These are phyloP conservation scores for Tetrahymena thermophila DNA, from an alignment of 73 alveolate species.

Conservation along the genomic window DNA sequence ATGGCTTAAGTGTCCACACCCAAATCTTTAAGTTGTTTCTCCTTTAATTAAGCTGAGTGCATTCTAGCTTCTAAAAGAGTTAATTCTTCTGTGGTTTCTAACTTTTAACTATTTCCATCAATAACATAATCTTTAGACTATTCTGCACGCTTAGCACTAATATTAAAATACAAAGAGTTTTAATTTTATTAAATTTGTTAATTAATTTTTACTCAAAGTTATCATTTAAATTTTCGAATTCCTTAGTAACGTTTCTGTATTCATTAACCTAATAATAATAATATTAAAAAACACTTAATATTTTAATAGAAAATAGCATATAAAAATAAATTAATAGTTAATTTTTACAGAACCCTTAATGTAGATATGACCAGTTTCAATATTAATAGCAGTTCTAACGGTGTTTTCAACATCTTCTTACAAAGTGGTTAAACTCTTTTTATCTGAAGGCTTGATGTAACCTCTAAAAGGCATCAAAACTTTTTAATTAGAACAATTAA, in stretches of 20 bases:
- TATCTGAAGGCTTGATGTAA: constrained; percentile 19
- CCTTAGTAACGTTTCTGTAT: not conserved
- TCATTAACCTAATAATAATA: not conserved
- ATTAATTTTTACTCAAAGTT: not conserved
- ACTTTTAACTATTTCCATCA: not conserved
- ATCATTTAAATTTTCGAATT: not conserved
- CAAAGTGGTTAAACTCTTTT: constrained; percentile 17
- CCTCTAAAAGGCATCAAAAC: constrained; percentile 20
- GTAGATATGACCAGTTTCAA: constrained; percentile 24
- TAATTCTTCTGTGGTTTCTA: not conserved
- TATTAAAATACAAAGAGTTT: not conserved
- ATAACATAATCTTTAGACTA: not conserved
- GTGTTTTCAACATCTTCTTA: constrained; percentile 20
- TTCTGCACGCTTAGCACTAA: not conserved
- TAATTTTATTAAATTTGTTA: not conserved
- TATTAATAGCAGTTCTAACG: constrained; percentile 21
- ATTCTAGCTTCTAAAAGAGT: not conserved
- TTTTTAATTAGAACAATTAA: not conserved
- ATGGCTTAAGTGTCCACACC: not conserved
- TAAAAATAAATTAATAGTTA: too few species aligned
- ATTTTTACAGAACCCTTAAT: not conserved
- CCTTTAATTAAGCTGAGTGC: not conserved
- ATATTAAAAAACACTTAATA: not conserved
- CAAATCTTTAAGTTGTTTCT: not conserved
- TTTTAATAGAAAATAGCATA: not conserved